phyloP scores from a whole-genome alignment of 139 green algal species.

The Coelastrella sp. region DNA sequence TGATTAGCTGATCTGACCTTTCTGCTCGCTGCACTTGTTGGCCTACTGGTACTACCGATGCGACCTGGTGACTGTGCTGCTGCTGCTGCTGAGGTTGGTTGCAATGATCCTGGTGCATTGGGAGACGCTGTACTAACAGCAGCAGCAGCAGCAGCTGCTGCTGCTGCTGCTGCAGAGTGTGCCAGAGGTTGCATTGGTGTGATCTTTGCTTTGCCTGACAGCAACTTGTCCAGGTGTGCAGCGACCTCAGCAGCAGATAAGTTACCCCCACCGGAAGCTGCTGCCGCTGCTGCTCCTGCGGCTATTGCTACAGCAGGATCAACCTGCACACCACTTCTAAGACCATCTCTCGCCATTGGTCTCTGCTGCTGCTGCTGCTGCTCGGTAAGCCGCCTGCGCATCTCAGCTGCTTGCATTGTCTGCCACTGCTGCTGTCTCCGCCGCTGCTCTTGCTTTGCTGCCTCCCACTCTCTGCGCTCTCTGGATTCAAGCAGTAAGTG shows the following conservation, averaged over 20 bases:
- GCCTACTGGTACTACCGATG: not conserved
- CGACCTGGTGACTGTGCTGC: not conserved
- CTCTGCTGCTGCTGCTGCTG: conserved; percentile 23
- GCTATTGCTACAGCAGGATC: not conserved
- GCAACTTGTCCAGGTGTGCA: conserved; percentile 16
- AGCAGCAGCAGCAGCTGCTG: not conserved
- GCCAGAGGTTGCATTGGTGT: not conserved
- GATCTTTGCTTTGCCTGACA: conserved; percentile 8
- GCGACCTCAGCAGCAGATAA: conserved; percentile 1
- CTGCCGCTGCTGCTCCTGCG: not conserved
- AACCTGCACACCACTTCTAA: not conserved
- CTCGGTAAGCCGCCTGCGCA: not conserved
- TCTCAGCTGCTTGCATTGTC: conserved; percentile 2
- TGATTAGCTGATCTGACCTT: too few species aligned
- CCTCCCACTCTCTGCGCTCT: conserved; percentile 30
- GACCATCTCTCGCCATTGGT: too few species aligned
- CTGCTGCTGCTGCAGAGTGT: conserved; percentile 23
- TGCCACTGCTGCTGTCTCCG: conserved; percentile 31
- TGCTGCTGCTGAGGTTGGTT: not conserved
- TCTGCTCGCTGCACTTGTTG: too few species aligned
- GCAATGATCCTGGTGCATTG: not conserved
- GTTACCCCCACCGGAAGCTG: not conserved
- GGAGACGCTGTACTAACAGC: not conserved
- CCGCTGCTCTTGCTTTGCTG: not conserved
- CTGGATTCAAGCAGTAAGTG: not conserved